Base-by-base conservation (phyloP, 1,284 basidiomycete genomes). In the Apiotrichum gamsii region DNA sequence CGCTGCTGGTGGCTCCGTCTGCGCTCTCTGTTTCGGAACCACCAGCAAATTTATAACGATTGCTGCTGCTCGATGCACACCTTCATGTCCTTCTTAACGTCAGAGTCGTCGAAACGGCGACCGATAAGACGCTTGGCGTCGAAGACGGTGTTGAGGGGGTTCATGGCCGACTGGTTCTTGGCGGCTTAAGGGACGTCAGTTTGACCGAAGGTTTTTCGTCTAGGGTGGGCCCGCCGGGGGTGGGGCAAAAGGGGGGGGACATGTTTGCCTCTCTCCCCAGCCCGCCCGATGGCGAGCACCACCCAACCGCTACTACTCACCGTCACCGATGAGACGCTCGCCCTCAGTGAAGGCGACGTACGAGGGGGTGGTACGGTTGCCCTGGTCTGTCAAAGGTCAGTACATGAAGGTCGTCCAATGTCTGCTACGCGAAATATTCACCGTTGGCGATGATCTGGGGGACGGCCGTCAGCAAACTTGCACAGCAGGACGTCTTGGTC, bases 351-450 rank as follows among this genome's bases (percentile, higher is more conserved):
- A 93, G 38, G 87, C 85, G 72, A 93, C 89, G 72, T 90, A 91
- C 8, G 89, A 95, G 33, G 90, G 91, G 15, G 91, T 95, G 24
- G 90, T 95, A 52, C 90, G 85, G 80, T 95, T 95, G 72, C 91
- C 90, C 79, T 94, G 91, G 79, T 95, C 69, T 56, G 43, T 9
- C 23, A 34, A 14, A 25, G 11, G 38, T 37, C n/a, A 40, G 20
- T 39, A 45, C 66, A 69, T 23, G 23, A n/a, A n/a, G n/a, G n/a
- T n/a, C n/a, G n/a, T n/a, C n/a, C n/a, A n/a, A n/a, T n/a, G n/a
- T n/a, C n/a, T n/a, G n/a, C n/a, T n/a, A n/a, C n/a, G n/a, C n/a
- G n/a, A n/a, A n/a, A n/a, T 6, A 28, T 28, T 28, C 11, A 28
- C 25, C 25, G 52, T 47, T 53, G 21, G 52, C 51, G 35, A 53